Percentiles rank a stretch among this genome's conserved stretches.
Conservation (phyloP, 192 early-diverging fungal species). For the Spinellus fusiger region DNA sequence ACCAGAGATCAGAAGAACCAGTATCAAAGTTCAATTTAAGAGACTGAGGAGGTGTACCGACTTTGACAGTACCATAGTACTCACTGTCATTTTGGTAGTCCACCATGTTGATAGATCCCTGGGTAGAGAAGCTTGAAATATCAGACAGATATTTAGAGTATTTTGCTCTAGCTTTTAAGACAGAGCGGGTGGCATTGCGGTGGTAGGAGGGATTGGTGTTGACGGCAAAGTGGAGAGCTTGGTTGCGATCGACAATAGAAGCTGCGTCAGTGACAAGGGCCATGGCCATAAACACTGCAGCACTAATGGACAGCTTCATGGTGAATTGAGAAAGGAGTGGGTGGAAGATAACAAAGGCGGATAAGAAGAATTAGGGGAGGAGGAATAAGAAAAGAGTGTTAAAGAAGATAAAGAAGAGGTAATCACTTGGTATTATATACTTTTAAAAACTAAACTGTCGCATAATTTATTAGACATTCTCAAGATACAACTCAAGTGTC, state of each 20-base stretch:
- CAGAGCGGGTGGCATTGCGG: not conserved
- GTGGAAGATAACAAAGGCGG: no score
- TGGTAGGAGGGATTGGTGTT: not conserved
- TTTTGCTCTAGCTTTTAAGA: not conserved
- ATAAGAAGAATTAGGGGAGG: no score
- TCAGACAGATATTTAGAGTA: not conserved
- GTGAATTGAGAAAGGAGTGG: not conserved
- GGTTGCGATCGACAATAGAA: not conserved
- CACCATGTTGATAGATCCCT: conserved; percentile 23
- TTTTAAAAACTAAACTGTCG: no score
- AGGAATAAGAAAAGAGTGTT: no score
- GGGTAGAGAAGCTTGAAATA: conserved; percentile 6
- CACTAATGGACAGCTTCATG: not conserved
- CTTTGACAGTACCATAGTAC: conserved; percentile 61
- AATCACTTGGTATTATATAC: no score
- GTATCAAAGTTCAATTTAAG: conserved; percentile 69
- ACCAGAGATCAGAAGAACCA: conserved; percentile 65
- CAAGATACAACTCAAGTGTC: no score
- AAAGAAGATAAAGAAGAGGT: no score
- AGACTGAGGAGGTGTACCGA: conserved; percentile 62
- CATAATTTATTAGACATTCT: no score
- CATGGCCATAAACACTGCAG: not conserved
- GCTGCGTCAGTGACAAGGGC: not conserved
- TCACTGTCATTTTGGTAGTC: conserved; percentile 43
- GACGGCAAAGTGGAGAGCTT: not conserved